Conservation (phyloP, 257 asterid genomes). For the Paraleonurus japonicus region DNA sequence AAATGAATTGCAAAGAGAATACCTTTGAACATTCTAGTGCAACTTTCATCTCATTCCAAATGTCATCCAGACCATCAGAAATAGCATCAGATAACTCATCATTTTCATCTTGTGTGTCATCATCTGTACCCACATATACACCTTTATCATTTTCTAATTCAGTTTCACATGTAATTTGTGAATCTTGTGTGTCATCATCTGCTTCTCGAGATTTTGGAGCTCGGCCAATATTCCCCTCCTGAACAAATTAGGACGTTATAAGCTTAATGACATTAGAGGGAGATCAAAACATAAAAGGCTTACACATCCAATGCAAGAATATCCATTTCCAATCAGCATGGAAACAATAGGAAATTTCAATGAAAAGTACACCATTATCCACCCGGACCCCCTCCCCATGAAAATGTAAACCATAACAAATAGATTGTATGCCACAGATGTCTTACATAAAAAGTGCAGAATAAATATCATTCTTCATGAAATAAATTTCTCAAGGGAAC, state of each 20-base stretch:
- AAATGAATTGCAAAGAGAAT: slow-evolving; percentile 25
- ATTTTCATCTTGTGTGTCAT: slow-evolving; percentile 51
- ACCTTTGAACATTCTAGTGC: slow-evolving; percentile 91
- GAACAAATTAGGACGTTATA: slow-evolving; percentile 17
- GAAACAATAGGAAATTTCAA: slow-evolving; percentile 1
- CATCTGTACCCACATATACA: slow-evolving; percentile 57
- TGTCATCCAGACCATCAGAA: slow-evolving; percentile 71
- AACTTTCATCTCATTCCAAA: slow-evolving; percentile 79
- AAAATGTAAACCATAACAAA: slow-evolving; percentile 3
- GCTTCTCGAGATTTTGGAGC: slow-evolving; percentile 25
- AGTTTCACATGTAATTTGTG: slow-evolving; percentile 25
- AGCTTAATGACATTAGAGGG: slow-evolving; percentile 20
- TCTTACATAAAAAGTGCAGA: slow-evolving; percentile 19
- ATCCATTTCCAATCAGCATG: slow-evolving; percentile 16
- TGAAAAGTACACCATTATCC: neutral
- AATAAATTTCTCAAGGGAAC: neutral
- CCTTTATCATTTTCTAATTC: slow-evolving; percentile 43
- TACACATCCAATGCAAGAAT: neutral
- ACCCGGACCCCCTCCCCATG: neutral
- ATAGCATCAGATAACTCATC: slow-evolving; percentile 40
- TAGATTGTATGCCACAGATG: slow-evolving; percentile 17
- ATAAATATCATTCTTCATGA: slow-evolving; percentile 20
- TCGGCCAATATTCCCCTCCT: slow-evolving; percentile 35
- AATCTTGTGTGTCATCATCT: slow-evolving; percentile 13
- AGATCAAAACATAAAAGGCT: slow-evolving; percentile 18